phyloP scores from a whole-genome alignment of 441 rosid genomes.

The Erysimum cheiri region DNA sequence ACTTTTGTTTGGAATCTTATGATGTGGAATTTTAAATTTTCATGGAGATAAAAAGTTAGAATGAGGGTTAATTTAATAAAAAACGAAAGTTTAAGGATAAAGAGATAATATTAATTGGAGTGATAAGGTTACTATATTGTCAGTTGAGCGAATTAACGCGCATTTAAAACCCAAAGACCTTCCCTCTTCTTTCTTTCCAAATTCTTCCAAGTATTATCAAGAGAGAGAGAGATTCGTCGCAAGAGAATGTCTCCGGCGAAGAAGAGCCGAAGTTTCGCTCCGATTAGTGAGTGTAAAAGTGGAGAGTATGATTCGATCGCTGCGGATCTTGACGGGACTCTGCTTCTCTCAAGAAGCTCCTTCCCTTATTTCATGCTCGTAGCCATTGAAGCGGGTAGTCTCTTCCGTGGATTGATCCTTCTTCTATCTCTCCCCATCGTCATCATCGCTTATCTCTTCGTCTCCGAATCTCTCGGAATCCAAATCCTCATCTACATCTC shows the following conservation, averaged over 20 bases:
- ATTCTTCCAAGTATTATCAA: neutral
- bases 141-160: constrained; percentile 8
- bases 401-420: constrained; percentile 74
- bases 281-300: constrained; percentile 61
- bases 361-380: constrained; percentile 90
- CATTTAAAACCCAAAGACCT: constrained; percentile 41
- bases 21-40: neutral
- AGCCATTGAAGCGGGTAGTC: constrained; percentile 87
- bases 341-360: constrained; percentile 78
- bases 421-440: constrained; percentile 76
- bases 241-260: constrained; percentile 50
- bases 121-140: neutral
- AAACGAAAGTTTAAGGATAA: constrained; percentile 16
- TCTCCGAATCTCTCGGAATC: constrained; percentile 81
- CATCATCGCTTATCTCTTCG: constrained; percentile 71
- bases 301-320: constrained; percentile 74
- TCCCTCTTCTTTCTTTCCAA: constrained; percentile 42
- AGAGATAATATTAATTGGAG: neutral
- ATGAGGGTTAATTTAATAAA: neutral
- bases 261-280: constrained; percentile 55
- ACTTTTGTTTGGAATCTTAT: neutral
- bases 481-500: constrained; percentile 86
- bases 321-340: constrained; percentile 95
- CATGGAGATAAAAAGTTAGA: neutral
- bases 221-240: neutral